phyloP scores from a whole-genome alignment of 2,329 filamentous ascomycete species.

The Sporothrix brunneoviolacea region DNA sequence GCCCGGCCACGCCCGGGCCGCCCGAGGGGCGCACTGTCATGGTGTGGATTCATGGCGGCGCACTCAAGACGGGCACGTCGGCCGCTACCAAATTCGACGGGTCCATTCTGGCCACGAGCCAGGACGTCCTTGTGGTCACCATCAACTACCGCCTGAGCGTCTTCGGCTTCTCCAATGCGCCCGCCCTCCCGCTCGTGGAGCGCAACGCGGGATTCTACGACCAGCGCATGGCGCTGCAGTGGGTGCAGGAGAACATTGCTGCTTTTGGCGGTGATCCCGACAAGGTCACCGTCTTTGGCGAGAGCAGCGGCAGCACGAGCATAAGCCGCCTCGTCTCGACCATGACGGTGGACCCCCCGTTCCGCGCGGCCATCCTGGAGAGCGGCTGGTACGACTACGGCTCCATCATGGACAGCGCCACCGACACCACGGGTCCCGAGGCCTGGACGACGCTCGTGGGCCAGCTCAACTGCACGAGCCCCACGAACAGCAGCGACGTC shows the following conservation, averaged over 20 bases:
- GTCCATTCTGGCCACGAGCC: conserved; percentile 32
- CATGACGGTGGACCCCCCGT: too few relatives aligned
- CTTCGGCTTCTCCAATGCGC: conserved; percentile 34
- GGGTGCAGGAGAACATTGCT: conserved; percentile 39
- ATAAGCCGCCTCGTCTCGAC: too few relatives aligned
- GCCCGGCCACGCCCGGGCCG: background rate
- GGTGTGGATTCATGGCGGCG: conserved; percentile 9
- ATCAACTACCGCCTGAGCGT: conserved; percentile 40
- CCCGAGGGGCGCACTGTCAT: background rate
- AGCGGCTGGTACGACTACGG: background rate
- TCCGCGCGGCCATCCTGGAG: too few relatives aligned
- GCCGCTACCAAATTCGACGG: conserved; percentile 33
- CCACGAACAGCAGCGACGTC: too few relatives aligned
- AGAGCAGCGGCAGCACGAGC: background rate
- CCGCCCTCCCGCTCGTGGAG: conserved; percentile 17
- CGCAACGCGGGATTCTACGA: conserved; percentile 42
- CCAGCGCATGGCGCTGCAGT: conserved; percentile 43
- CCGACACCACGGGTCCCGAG: too few relatives aligned
- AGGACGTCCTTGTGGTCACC: conserved; percentile 40
- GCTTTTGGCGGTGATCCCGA: conserved; percentile 25
- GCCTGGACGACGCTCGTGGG: too few relatives aligned
- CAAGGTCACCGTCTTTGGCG: conserved; percentile 16
- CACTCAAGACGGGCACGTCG: conserved; percentile 19
- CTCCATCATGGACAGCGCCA: too few relatives aligned
- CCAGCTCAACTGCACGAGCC: too few relatives aligned